Percentiles rank a stretch among this genome's conserved stretches.
phyloP scores from a whole-genome alignment of 2,329 filamentous ascomycete species.

The Penicillium sp. region DNA sequence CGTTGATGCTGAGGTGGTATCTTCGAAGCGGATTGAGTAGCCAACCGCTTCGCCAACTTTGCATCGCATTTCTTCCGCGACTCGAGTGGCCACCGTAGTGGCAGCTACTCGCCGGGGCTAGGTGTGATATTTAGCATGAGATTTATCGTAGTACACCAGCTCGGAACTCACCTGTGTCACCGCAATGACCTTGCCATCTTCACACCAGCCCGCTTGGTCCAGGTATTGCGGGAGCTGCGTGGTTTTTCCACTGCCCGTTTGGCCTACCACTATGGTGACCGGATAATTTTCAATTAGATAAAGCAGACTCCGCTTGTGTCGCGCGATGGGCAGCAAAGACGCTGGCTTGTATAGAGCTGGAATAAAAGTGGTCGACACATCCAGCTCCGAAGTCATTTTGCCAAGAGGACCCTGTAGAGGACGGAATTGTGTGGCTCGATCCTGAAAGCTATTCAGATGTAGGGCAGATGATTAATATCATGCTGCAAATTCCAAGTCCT shows the following conservation, averaged over 20 bases:
- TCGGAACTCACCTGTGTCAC: conserved; percentile 77
- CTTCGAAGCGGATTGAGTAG: conserved; percentile 90
- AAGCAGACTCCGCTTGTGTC: conserved; percentile 76
- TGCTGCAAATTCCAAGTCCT: no score
- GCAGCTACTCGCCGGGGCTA: conserved; percentile 89
- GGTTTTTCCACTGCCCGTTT: conserved; percentile 94
- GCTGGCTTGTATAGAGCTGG: conserved; percentile 85
- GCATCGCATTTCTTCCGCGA: conserved; percentile 86
- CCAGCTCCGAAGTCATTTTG: conserved; percentile 49
- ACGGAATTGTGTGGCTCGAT: background rate
- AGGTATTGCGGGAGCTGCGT: conserved; percentile 95
- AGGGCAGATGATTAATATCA: background rate
- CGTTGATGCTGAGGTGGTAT: conserved; percentile 82
- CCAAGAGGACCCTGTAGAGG: background rate
- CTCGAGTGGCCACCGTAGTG: conserved; percentile 83
- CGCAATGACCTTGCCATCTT: conserved; percentile 78
- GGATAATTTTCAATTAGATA: conserved; percentile 85
- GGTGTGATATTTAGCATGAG: conserved; percentile 43
- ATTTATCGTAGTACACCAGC: background rate
- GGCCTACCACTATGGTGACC: conserved; percentile 87
- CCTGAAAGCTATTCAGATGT: background rate
- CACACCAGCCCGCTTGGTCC: conserved; percentile 85
- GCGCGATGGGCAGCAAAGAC: conserved; percentile 81
- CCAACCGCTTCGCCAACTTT: conserved; percentile 88
- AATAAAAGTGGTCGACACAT: conserved; percentile 61